phyloP scores from a whole-genome alignment of 75 land plant genomes.

The Azolla pinnata region DNA sequence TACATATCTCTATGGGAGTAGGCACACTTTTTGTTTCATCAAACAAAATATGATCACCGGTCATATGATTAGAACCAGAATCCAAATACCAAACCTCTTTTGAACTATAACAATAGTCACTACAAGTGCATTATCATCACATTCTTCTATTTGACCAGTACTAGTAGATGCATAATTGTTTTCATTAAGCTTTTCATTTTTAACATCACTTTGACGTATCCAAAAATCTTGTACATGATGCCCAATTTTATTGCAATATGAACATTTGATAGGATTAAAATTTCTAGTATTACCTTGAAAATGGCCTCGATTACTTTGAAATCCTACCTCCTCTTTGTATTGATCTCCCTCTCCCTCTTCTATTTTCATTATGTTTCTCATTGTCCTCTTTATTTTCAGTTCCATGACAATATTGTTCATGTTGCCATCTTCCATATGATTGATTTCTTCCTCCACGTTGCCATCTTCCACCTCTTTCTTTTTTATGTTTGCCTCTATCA shows the following conservation, averaged over 20 bases:
- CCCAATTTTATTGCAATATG: not conserved
- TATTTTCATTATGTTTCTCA: too few species aligned
- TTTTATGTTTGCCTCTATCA: not conserved
- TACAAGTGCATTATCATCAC: not conserved
- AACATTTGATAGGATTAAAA: not conserved
- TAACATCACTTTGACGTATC: not conserved
- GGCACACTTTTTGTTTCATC: not conserved
- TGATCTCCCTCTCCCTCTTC: too few species aligned
- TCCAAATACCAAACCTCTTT: not conserved
- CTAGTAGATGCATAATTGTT: not conserved
- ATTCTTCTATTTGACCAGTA: not conserved
- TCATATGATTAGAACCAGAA: not conserved
- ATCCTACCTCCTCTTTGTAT: too few species aligned
- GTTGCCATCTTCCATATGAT: not conserved
- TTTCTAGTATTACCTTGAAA: too few species aligned
- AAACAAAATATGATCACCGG: not conserved
- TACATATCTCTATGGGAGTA: not conserved
- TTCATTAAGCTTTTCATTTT: not conserved
- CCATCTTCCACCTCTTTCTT: not conserved
- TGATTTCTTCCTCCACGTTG: constrained; percentile 1
- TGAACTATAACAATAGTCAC: not conserved
- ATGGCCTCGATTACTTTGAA: too few species aligned
- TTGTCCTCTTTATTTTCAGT: too few species aligned
- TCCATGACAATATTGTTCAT: not conserved
- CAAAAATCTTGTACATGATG: not conserved